These are phyloP conservation scores for Mesembryanthemum crystallinum DNA, from an alignment of 148 eudicot genomes.

Conservation along the genomic window DNA sequence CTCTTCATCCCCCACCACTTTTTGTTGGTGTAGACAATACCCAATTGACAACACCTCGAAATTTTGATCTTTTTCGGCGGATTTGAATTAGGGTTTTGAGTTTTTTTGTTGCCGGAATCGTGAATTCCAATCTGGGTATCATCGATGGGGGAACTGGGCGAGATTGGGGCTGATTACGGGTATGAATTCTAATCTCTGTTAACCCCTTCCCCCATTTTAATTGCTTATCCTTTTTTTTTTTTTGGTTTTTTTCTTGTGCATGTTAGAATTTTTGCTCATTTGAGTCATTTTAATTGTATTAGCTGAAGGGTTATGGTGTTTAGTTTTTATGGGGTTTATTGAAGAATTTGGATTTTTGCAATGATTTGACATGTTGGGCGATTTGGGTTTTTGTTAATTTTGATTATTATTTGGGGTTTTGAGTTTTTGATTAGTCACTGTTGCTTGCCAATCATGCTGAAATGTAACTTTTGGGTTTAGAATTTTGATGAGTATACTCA, in stretches of 20 bases:
- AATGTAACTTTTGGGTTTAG: not conserved
- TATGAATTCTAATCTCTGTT: conserved; percentile 8
- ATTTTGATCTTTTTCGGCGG: conserved; percentile 8
- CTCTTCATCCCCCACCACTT: not conserved
- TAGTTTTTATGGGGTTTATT: not conserved
- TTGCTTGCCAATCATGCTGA: not conserved
- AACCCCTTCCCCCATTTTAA: not conserved
- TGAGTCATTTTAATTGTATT: conserved; percentile 2
- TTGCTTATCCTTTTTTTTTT: not conserved
- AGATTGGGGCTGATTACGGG: conserved; percentile 40
- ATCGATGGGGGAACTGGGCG: conserved; percentile 33
- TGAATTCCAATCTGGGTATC: conserved; percentile 18
- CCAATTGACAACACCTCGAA: conserved; percentile 6
- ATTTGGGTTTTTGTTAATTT: not conserved
- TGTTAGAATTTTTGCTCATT: no score
- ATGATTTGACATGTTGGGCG: not conserved
- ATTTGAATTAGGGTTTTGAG: conserved; percentile 3
- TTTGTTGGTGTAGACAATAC: conserved; percentile 14
- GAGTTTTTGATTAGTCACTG: not conserved
- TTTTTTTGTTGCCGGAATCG: not conserved
- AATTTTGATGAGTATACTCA: not conserved
- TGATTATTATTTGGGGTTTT: not conserved
- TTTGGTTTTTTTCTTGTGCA: not conserved
- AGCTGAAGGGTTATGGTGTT: not conserved
- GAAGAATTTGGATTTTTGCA: not conserved